Base-by-base conservation (phyloP, 2,329 filamentous ascomycete genomes). In the Rutstroemia sp. region DNA sequence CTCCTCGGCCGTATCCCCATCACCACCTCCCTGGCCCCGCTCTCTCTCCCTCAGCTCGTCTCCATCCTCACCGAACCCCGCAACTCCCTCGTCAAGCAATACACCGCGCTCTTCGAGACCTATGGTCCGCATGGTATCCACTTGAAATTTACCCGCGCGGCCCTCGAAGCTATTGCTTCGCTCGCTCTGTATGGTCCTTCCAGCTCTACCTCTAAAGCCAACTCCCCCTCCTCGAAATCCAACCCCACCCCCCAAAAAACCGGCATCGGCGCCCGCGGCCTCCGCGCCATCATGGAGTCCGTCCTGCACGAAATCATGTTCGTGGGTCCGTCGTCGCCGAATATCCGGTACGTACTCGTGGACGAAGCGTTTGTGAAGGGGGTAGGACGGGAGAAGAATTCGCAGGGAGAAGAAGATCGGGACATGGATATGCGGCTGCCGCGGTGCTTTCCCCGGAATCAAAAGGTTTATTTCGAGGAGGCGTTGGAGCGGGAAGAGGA, bases 1-100 rank as follows among this genome's bases (percentile, higher is more conserved):
- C 78, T 96, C n/a, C 87, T 97, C 53, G 94, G 94, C n/a, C 88
- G 94, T 17, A 84, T 99, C 48, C 92, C 95, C 52, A 89, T 96
- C 57, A 87, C 91, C 49, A 91, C 90, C 59, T 89, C 94, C 0
- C 80, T 99, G 0, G 86, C 89, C 14, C 85, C 90, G 0, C 78
- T 99, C 0, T 82, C 81, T 1, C 74, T 78, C 14, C 68, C 77
- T 23, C 81, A 86, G 58, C 82, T 99, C 12, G 83, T 92, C 52
- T 85, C 92, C 52, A 94, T 99, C 60, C 78, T 99, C 40, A 96
- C 90, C 0, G 92, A 97, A 69, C 94, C 94, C 1, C 84, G 88
- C 57, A 96, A 96, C 73, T 89, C 86, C 53, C 79, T 99, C 0
- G 78, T 96, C 3, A 83, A 86, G 48, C 94, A 99, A 72, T 97